Evolutionary conservation across 768 basidiomycete genomes (phyloP).

Genomic region (Albatrellus ellisii): DNA sequence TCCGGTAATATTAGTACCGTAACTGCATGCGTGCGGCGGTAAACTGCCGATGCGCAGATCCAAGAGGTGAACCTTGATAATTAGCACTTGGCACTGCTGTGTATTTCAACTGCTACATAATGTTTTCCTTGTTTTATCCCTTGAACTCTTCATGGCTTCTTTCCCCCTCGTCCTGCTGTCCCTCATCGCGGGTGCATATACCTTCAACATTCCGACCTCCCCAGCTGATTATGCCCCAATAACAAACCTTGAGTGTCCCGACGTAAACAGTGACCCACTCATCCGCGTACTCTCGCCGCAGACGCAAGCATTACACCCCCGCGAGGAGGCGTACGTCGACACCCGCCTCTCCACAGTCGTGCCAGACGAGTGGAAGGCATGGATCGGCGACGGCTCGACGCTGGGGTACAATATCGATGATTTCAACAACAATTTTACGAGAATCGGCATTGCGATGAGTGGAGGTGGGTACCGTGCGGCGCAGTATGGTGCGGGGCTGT

Average conservation of each 20-base stretch:
- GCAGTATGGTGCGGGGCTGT: slow-evolving; percentile 46
- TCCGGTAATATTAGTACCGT: too few species aligned
- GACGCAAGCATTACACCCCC: slow-evolving; percentile 36
- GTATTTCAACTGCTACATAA: too few species aligned
- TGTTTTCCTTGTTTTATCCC: too few species aligned
- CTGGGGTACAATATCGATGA: slow-evolving; percentile 38
- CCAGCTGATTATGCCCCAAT: slow-evolving; percentile 40
- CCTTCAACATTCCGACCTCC: not conserved
- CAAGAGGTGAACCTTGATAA: too few species aligned
- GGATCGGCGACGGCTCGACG: slow-evolving; percentile 40
- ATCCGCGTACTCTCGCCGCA: slow-evolving; percentile 37
- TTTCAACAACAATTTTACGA: slow-evolving; percentile 31
- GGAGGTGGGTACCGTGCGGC: slow-evolving; percentile 64
- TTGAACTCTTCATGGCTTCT: slow-evolving; percentile 3
- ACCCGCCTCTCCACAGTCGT: slow-evolving; percentile 28
- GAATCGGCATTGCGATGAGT: slow-evolving; percentile 50
- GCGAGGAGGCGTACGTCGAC: slow-evolving; percentile 34
- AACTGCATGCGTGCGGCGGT: too few species aligned
- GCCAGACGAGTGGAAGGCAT: slow-evolving; percentile 39
- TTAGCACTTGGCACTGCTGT: too few species aligned
- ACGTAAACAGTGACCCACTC: slow-evolving; percentile 31
- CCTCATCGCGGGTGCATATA: not conserved
- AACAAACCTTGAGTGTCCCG: slow-evolving; percentile 36
- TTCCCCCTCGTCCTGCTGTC: slow-evolving; percentile 1
- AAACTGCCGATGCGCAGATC: too few species aligned